phyloP scores from a whole-genome alignment of 345 rosid species.

The Populus alba region DNA sequence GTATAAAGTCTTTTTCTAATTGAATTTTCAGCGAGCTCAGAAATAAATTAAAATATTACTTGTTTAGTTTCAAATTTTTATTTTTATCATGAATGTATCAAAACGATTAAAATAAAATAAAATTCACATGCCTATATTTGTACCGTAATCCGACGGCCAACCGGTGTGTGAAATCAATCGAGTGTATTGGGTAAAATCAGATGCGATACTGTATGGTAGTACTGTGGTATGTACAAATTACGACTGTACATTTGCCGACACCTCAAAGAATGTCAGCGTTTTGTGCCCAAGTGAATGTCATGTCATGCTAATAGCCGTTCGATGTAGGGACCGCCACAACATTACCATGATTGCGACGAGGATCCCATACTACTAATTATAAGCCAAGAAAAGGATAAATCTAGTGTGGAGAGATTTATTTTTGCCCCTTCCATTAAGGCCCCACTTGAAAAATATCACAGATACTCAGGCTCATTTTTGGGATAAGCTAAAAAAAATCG shows the following conservation, averaged over 20 bases:
- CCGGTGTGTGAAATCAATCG: too few species aligned
- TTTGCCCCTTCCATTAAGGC: not conserved
- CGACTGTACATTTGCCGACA: conserved; percentile 35
- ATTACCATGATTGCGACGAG: not conserved
- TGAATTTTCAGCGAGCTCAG: too few species aligned
- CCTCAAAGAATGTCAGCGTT: conserved; percentile 6
- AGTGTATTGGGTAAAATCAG: not conserved
- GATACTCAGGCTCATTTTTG: too few species aligned
- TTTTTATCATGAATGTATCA: too few species aligned
- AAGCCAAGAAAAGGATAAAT: not conserved
- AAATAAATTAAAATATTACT: too few species aligned
- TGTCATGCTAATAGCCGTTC: conserved; percentile 20
- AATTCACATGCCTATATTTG: not conserved
- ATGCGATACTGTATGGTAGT: not conserved
- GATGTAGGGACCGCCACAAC: conserved; percentile 19
- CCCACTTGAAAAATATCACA: not conserved
- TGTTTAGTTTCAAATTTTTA: too few species aligned
- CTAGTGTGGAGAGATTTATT: not conserved
- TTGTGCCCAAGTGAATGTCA: not conserved
- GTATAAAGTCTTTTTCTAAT: too few species aligned
- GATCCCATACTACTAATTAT: not conserved
- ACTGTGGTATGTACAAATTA: not conserved
- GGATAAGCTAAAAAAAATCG: too few species aligned
- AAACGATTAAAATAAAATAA: too few species aligned
- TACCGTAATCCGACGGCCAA: too few species aligned